Evolutionary conservation across 2,329 filamentous ascomycete species (phyloP).

Genomic region (Cladobotryum mycophilum): DNA sequence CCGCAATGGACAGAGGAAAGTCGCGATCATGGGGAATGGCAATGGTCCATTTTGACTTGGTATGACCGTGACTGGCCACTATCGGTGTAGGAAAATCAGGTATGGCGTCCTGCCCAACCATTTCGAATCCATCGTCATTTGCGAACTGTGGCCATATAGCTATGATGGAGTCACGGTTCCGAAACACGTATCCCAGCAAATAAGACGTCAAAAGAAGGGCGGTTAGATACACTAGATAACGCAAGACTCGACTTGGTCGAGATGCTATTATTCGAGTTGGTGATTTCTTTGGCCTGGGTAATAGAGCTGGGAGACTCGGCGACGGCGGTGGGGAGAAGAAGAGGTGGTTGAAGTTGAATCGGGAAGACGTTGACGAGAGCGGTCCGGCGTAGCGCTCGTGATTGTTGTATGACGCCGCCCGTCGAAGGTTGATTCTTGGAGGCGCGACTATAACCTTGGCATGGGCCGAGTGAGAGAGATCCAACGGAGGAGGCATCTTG

Average conservation of each 20-base stretch:
- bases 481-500: conserved; percentile 41
- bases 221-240: conserved; percentile 48
- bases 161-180: conserved; percentile 22
- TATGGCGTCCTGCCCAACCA: conserved; percentile 59
- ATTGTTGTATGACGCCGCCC: conserved; percentile 51
- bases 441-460: conserved; percentile 47
- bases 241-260: conserved; percentile 52
- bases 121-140: conserved; percentile 50
- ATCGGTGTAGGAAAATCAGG: conserved; percentile 69
- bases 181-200: conserved; percentile 27
- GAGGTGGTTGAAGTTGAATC: conserved; percentile 62
- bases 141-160: conserved; percentile 38
- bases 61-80: conserved; percentile 58
- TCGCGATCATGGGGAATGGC: conserved; percentile 62
- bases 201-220: conserved; percentile 48
- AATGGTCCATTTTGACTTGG: conserved; percentile 70
- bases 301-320: conserved; percentile 61
- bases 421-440: conserved; percentile 53
- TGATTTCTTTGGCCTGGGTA: conserved; percentile 59
- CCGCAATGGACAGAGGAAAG: conserved; percentile 60
- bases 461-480: conserved; percentile 38
- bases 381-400: conserved; percentile 41
- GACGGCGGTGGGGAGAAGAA: conserved; percentile 63
- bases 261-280: conserved; percentile 39
- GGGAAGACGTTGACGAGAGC: conserved; percentile 54